Evolutionary conservation across 495 filamentous ascomycete species (phyloP).

Genomic region (Aspergillus haitiensis): DNA sequence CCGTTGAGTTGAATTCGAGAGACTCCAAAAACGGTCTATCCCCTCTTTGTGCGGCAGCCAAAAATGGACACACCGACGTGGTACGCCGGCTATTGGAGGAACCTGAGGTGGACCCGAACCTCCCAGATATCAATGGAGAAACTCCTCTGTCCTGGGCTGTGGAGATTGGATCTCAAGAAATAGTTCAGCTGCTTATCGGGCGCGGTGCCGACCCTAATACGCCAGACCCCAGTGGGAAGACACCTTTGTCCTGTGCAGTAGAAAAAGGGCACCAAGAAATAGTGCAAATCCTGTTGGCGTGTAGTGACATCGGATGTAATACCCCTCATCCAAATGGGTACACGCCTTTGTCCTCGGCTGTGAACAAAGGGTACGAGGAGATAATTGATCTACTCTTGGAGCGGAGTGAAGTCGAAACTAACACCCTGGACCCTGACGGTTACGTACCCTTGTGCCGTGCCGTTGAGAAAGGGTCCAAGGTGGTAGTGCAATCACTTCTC

Average conservation of each 20-base stretch:
- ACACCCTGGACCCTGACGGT: constrained; percentile 27
- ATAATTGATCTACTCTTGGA: constrained; percentile 28
- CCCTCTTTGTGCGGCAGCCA: constrained; percentile 38
- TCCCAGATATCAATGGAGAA: constrained; percentile 31
- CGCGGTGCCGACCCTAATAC: constrained; percentile 22
- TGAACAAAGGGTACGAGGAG: constrained; percentile 16
- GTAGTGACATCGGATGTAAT: constrained; percentile 11
- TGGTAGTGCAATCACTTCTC: constrained; percentile 27
- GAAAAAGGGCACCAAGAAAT: constrained; percentile 27
- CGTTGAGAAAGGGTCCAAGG: constrained; percentile 21
- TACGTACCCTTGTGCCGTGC: constrained; percentile 33
- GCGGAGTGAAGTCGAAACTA: constrained; percentile 19
- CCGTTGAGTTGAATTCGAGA: constrained; percentile 23
- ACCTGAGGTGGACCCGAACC: constrained; percentile 24
- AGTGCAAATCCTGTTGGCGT: constrained; percentile 24
- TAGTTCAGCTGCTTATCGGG: constrained; percentile 28
- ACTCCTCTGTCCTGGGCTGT: constrained; percentile 38
- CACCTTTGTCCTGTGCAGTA: constrained; percentile 32
- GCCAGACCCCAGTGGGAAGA: constrained; percentile 28
- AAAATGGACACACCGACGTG: constrained; percentile 34
- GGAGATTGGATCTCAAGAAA: constrained; percentile 24
- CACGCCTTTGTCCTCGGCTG: constrained; percentile 13
- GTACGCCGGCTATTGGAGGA: constrained; percentile 25
- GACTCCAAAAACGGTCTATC: constrained; percentile 31
- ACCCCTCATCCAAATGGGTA: constrained; percentile 12